A percentile compares a stretch with the other conserved stretches of the same genome.
These are phyloP conservation scores for Podaxis mareebaensis DNA, from an alignment of 768 basidiomycete species.

Conservation along the genomic window DNA sequence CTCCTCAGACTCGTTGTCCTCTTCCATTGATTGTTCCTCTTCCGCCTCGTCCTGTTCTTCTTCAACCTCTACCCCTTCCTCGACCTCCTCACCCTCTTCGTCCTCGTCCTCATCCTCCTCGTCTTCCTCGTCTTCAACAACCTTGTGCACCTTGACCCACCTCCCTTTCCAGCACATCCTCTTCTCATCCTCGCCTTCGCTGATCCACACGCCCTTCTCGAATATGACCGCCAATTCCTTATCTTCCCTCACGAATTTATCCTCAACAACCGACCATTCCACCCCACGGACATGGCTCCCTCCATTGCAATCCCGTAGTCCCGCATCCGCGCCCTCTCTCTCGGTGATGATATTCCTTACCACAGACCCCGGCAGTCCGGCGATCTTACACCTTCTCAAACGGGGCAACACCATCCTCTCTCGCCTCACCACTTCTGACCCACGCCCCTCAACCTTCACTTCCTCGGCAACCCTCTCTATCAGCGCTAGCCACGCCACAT, in stretches of 20 bases:
- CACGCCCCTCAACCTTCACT: slow-evolving; percentile 16
- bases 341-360: slow-evolving; percentile 11
- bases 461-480: slow-evolving; percentile 19
- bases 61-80: slow-evolving; percentile 21
- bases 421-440: neutral
- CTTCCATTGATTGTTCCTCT: neutral
- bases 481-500: slow-evolving; percentile 10
- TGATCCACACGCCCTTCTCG: slow-evolving; percentile 31
- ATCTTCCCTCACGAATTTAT: slow-evolving; percentile 31
- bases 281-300: slow-evolving; percentile 27
- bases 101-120: slow-evolving; percentile 25
- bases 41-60: slow-evolving; percentile 20
- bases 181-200: slow-evolving; percentile 3
- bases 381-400: slow-evolving; percentile 29
- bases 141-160: slow-evolving; percentile 30
- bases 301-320: slow-evolving; percentile 7
- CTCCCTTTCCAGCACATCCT: slow-evolving; percentile 16
- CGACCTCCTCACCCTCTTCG: slow-evolving; percentile 30
- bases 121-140: slow-evolving; percentile 30
- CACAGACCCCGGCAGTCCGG: slow-evolving; percentile 27
- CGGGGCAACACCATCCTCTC: slow-evolving; percentile 25
- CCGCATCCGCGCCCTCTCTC: slow-evolving; percentile 13
- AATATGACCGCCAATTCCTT: slow-evolving; percentile 38
- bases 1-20: slow-evolving; percentile 13
- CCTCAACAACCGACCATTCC: slow-evolving; percentile 33